phyloP scores from a whole-genome alignment of 768 basidiomycete species.

The Russula lepida region DNA sequence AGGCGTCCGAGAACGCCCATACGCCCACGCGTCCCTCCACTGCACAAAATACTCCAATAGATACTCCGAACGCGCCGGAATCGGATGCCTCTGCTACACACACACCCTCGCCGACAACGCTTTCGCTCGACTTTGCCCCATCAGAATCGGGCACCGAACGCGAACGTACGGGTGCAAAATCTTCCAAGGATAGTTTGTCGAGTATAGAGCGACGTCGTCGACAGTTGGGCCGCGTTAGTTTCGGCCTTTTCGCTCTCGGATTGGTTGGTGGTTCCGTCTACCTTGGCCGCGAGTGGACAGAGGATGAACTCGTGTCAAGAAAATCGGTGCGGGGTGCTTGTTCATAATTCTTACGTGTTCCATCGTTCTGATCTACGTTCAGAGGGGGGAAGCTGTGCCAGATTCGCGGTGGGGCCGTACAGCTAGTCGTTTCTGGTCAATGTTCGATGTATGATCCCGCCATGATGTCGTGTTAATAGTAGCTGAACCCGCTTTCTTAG shows the following conservation, averaged over 20 bases:
- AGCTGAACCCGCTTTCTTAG: conserved; percentile 32
- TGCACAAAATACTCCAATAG: background rate
- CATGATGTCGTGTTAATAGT: background rate
- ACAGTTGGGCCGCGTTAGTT: conserved; percentile 44
- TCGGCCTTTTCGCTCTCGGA: conserved; percentile 48
- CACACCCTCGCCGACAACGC: conserved; percentile 25
- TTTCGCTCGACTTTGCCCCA: conserved; percentile 54
- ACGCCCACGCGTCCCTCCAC: background rate
- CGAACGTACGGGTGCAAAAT: conserved; percentile 66
- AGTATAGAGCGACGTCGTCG: conserved; percentile 67
- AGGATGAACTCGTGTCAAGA: conserved; percentile 56
- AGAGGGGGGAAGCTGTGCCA: conserved; percentile 55
- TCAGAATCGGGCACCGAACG: conserved; percentile 28
- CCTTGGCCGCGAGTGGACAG: conserved; percentile 74
- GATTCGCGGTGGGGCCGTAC: conserved; percentile 59
- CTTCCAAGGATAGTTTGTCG: conserved; percentile 69
- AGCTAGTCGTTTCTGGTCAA: conserved; percentile 47
- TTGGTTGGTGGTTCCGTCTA: conserved; percentile 50
- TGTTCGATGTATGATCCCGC: conserved; percentile 54
- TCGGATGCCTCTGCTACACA: background rate
- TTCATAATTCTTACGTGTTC: background rate
- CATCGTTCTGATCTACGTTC: background rate
- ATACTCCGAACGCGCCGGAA: background rate
- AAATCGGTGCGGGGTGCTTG: conserved; percentile 43
- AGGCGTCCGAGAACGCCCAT: background rate